Conservation (phyloP, 768 basidiomycete species). For the Tremella fuciformis region DNA sequence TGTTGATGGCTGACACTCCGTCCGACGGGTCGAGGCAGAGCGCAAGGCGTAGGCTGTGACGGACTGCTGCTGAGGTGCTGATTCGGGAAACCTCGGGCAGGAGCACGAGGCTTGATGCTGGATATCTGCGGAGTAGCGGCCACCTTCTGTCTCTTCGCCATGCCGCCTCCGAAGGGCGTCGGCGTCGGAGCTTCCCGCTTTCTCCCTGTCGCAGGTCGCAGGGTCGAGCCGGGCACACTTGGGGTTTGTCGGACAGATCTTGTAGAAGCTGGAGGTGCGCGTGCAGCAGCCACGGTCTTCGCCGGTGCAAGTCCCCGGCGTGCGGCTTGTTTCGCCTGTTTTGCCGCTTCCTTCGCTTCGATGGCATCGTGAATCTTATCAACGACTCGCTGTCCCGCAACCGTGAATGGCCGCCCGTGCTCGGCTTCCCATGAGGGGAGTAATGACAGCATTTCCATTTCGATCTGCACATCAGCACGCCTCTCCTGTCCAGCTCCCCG, state of each 20-base stretch:
- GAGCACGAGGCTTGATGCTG: neutral
- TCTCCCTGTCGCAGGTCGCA: conserved; percentile 2
- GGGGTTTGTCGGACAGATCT: conserved; percentile 11
- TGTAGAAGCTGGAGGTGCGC: conserved; percentile 18
- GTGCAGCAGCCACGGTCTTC: conserved; percentile 15
- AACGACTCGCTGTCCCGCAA: conserved; percentile 77
- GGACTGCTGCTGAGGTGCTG: neutral
- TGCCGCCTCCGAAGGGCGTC: conserved; percentile 28
- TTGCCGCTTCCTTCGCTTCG: conserved; percentile 62
- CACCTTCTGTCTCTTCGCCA: conserved; percentile 4
- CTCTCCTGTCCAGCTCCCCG: neutral
- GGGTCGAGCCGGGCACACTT: conserved; percentile 5
- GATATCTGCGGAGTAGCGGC: neutral
- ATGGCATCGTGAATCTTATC: conserved; percentile 71
- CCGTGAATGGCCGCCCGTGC: conserved; percentile 70
- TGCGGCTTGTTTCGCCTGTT: conserved; percentile 65
- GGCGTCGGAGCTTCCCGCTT: conserved; percentile 46
- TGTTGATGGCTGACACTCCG: neutral
- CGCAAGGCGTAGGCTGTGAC: conserved; percentile 4
- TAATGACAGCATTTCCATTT: conserved; percentile 73
- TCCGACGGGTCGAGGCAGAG: conserved; percentile 2
- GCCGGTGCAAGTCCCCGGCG: conserved; percentile 36
- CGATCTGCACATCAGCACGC: conserved; percentile 60
- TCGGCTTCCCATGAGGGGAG: conserved; percentile 85
- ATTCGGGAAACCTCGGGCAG: neutral